Percentiles rank a stretch among this genome's conserved stretches.
These are phyloP conservation scores for Colletotrichum sojae DNA, from an alignment of 2,329 filamentous ascomycete species.

Conservation along the genomic window DNA sequence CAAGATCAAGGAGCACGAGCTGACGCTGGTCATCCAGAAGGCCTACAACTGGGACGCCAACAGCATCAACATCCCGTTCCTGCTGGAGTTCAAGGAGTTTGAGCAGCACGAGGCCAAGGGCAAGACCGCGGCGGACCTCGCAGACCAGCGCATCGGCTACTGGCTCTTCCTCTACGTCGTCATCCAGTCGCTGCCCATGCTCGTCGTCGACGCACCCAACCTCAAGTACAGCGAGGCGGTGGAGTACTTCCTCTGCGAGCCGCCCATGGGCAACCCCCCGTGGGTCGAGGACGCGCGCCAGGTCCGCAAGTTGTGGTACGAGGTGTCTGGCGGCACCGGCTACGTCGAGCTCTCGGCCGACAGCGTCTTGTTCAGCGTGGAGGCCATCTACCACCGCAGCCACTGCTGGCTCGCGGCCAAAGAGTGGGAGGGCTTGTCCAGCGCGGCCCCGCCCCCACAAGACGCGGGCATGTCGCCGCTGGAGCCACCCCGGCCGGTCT, in stretches of 20 bases:
- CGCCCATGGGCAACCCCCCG: slow-evolving; percentile 79
- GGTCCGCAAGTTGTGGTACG: slow-evolving; percentile 80
- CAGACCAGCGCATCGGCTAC: slow-evolving; percentile 80
- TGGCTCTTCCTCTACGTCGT: slow-evolving; percentile 88
- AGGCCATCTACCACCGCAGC: slow-evolving; percentile 71
- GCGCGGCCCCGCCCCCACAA: slow-evolving; percentile 45
- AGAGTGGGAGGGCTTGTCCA: slow-evolving; percentile 60
- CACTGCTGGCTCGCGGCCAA: slow-evolving; percentile 70
- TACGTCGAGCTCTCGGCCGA: slow-evolving; percentile 72
- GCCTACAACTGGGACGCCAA: slow-evolving; percentile 85
- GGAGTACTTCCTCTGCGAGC: slow-evolving; percentile 86
- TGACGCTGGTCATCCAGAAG: slow-evolving; percentile 81
- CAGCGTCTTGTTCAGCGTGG: slow-evolving; percentile 72
- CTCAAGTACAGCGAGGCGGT: slow-evolving; percentile 78
- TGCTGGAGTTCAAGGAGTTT: slow-evolving; percentile 79
- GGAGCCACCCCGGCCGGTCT: slow-evolving; percentile 55
- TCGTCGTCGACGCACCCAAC: slow-evolving; percentile 82
- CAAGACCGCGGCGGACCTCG: slow-evolving; percentile 75
- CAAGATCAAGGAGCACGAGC: slow-evolving; percentile 84
- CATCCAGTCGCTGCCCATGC: slow-evolving; percentile 82
- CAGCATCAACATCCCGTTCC: slow-evolving; percentile 70
- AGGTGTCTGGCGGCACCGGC: slow-evolving; percentile 74
- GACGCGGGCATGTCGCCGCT: slow-evolving; percentile 56
- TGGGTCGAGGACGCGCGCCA: slow-evolving; percentile 78
- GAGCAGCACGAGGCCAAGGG: slow-evolving; percentile 78